A percentile compares a stretch with the other conserved stretches of the same genome.
These are phyloP conservation scores for Mikania micrantha DNA, from an alignment of 129 eudicot species.

Conservation along the genomic window DNA sequence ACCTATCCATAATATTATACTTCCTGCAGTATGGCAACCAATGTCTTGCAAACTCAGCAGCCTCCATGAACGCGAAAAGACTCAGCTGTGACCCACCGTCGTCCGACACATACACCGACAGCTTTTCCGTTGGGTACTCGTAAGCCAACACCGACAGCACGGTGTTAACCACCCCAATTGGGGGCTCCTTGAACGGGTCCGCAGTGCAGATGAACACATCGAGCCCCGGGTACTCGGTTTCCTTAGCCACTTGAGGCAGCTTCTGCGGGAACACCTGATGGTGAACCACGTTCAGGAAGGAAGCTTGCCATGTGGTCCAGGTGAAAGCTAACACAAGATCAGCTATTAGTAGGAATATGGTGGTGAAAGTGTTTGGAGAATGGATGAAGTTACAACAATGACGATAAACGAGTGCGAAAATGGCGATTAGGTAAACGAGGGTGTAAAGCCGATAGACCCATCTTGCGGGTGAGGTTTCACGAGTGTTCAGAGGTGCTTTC, in stretches of 20 bases:
- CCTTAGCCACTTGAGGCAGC: conserved; percentile 14
- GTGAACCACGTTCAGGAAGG: conserved; percentile 41
- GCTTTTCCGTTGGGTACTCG: conserved; percentile 78
- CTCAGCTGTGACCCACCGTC: conserved; percentile 85
- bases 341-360: conserved; percentile 31
- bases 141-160: conserved; percentile 82
- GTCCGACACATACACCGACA: conserved; percentile 82
- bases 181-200: conserved; percentile 84
- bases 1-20: conserved; percentile 41
- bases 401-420: conserved; percentile 47
- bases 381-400: conserved; percentile 27
- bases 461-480: conserved; percentile 27
- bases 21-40: conserved; percentile 81
- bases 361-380: conserved; percentile 33
- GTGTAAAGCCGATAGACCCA: conserved; percentile 53
- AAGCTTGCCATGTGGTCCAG: conserved; percentile 62
- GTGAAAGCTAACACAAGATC: conserved; percentile 49
- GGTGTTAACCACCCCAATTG: conserved; percentile 68
- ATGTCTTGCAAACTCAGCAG: conserved; percentile 56
- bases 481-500: conserved; percentile 33
- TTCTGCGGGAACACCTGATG: conserved; percentile 54
- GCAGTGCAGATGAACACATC: conserved; percentile 85
- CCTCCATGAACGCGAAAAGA: conserved; percentile 81
- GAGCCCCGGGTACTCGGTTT: conserved; percentile 43
- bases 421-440: conserved; percentile 36